A percentile compares a stretch with the other conserved stretches of the same genome.
Conservation (phyloP, 176 grass and related monocot species). For the Tuctoria greenei region DNA sequence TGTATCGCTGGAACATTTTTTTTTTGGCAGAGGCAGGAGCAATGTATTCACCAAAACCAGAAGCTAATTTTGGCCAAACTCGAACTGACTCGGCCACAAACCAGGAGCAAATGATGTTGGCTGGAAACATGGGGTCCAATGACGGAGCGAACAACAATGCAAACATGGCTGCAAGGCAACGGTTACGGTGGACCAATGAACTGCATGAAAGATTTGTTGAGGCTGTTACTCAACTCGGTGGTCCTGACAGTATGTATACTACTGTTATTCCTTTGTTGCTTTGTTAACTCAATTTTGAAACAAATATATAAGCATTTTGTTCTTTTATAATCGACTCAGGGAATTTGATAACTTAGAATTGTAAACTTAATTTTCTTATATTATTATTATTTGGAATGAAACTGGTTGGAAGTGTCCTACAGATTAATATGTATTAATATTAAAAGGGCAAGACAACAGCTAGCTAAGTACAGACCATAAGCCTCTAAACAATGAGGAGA, state of each 20-base stretch:
- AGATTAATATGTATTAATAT: background rate
- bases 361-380: background rate
- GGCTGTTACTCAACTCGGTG: constrained; percentile 92
- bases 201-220: constrained; percentile 91
- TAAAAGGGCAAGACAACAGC: background rate
- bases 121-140: constrained; percentile 44
- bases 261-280: background rate
- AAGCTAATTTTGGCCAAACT: constrained; percentile 41
- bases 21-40: constrained; percentile 42
- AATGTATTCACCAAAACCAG: constrained; percentile 48
- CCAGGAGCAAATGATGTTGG: constrained; percentile 57
- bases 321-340: background rate
- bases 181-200: constrained; percentile 93
- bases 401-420: background rate
- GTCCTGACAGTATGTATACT: constrained; percentile 80
- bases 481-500: background rate
- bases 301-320: background rate
- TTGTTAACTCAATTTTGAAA: constrained; percentile 3
- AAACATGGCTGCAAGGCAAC: constrained; percentile 70
- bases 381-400: background rate
- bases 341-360: background rate
- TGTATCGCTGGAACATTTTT: background rate
- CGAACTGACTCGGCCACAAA: constrained; percentile 27
- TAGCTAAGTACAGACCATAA: background rate
- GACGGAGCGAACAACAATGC: constrained; percentile 49